Conservation (phyloP, 805 yeast genomes). For the Candida nitratophila region DNA sequence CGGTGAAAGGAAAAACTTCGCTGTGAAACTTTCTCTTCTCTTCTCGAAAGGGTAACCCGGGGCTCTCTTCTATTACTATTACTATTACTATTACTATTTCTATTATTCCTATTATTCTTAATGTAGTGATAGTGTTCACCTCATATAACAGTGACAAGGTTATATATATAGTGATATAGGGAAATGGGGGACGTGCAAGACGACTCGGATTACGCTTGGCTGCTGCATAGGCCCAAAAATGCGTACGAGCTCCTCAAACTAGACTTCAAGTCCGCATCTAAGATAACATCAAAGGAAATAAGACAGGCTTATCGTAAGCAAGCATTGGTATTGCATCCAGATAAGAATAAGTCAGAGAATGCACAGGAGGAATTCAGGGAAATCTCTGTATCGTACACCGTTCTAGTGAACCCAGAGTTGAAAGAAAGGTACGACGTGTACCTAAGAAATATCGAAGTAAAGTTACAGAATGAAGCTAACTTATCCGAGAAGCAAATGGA, state of each 20-base stretch:
- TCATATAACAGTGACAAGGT: too few relatives aligned
- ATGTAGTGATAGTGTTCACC: too few relatives aligned
- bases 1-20: neutral
- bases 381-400: conserved; percentile 19
- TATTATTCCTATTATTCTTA: too few relatives aligned
- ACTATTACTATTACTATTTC: too few relatives aligned
- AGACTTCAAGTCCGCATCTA: neutral
- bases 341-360: conserved; percentile 22
- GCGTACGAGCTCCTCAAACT: conserved; percentile 12
- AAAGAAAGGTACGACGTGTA: conserved; percentile 16
- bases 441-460: conserved; percentile 2
- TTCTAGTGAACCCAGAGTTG: conserved; percentile 13
- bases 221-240: conserved; percentile 4
- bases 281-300: conserved; percentile 7
- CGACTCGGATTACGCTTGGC: conserved; percentile 10
- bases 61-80: too few relatives aligned
- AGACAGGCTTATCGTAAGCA: conserved; percentile 23
- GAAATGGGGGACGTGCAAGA: neutral
- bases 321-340: conserved; percentile 28
- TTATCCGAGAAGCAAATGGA: conserved; percentile 8
- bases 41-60: too few relatives aligned
- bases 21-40: neutral
- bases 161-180: too few relatives aligned
- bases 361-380: conserved; percentile 23
- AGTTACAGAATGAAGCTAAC: neutral